Conservation (phyloP, 441 rosid species). For the Biscutella auriculata region DNA sequence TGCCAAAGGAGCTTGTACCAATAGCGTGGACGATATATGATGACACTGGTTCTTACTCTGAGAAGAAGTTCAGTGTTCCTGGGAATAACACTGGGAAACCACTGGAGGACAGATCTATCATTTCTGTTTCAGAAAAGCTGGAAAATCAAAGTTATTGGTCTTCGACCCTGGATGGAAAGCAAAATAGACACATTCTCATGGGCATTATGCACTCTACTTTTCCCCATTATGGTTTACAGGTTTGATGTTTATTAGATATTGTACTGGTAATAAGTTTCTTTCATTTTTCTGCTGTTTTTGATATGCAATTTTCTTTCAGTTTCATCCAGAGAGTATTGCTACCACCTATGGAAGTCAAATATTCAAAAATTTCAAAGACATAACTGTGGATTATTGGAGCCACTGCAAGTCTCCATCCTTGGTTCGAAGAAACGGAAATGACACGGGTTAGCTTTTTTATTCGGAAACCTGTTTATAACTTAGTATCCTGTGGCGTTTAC, state of each 20-base stretch:
- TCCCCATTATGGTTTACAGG: conserved; percentile 98
- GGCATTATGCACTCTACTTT: conserved; percentile 77
- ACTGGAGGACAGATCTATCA: conserved; percentile 16
- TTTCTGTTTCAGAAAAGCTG: conserved; percentile 17
- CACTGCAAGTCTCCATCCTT: conserved; percentile 28
- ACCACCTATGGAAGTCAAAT: conserved; percentile 68
- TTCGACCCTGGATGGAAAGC: conserved; percentile 21
- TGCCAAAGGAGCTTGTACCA: conserved; percentile 74
- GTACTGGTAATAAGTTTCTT: not conserved
- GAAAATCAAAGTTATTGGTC: conserved; percentile 26
- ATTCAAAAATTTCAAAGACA: conserved; percentile 67
- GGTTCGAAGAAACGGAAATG: conserved; percentile 25
- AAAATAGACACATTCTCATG: conserved; percentile 54
- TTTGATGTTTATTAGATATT: conserved; percentile 18
- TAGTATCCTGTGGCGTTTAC: not conserved
- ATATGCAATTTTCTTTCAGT: conserved; percentile 37
- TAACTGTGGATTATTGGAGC: conserved; percentile 70
- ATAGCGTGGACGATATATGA: conserved; percentile 76
- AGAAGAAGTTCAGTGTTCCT: conserved; percentile 24
- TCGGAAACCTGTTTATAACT: not conserved
- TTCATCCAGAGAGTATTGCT: conserved; percentile 97
- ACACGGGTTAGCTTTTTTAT: conserved; percentile 36
- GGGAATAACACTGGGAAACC: conserved; percentile 23
- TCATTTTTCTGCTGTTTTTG: conserved; percentile 9
- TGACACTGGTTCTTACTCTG: conserved; percentile 43